These are phyloP conservation scores for Rusavskia elegans DNA, from an alignment of 495 filamentous ascomycete genomes.

Conservation along the genomic window DNA sequence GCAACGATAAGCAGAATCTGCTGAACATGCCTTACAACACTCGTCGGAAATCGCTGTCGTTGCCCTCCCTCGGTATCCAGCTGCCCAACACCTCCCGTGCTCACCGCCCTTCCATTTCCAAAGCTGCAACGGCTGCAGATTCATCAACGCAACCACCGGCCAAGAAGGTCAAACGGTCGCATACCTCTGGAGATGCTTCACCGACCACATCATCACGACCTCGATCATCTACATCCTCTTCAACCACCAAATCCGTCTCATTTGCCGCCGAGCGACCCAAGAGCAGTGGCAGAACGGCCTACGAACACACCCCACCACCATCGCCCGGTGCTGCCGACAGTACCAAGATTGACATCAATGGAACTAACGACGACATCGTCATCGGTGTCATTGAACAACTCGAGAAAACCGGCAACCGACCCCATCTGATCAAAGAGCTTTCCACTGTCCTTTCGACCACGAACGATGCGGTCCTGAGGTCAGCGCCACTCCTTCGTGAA, in stretches of 20 bases:
- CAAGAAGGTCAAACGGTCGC: constrained; percentile 80
- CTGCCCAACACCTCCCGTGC: constrained; percentile 62
- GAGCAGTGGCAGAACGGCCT: constrained; percentile 25
- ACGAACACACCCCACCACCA: constrained; percentile 72
- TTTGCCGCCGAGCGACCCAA: constrained; percentile 31
- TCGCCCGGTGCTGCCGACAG: constrained; percentile 46
- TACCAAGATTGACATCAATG: constrained; percentile 66
- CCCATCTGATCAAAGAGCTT: constrained; percentile 88
- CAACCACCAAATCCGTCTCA: constrained; percentile 17
- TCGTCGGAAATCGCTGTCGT: constrained; percentile 86
- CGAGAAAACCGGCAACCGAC: constrained; percentile 81
- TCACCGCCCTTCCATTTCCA: constrained; percentile 44
- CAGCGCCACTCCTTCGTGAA: constrained; percentile 20
- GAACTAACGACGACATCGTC: constrained; percentile 90
- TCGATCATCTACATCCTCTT: constrained; percentile 17
- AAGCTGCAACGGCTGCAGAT: constrained; percentile 34
- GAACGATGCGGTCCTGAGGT: constrained; percentile 84
- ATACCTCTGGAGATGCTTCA: constrained; percentile 38
- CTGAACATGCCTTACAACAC: constrained; percentile 88
- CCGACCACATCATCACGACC: constrained; percentile 34
- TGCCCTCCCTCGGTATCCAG: constrained; percentile 86
- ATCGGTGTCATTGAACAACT: constrained; percentile 81
- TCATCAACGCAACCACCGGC: constrained; percentile 43
- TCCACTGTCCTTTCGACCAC: constrained; percentile 60
- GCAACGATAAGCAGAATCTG: not conserved